phyloP scores from a whole-genome alignment of 2,329 filamentous ascomycete genomes.

The Hypoxylon sp. region DNA sequence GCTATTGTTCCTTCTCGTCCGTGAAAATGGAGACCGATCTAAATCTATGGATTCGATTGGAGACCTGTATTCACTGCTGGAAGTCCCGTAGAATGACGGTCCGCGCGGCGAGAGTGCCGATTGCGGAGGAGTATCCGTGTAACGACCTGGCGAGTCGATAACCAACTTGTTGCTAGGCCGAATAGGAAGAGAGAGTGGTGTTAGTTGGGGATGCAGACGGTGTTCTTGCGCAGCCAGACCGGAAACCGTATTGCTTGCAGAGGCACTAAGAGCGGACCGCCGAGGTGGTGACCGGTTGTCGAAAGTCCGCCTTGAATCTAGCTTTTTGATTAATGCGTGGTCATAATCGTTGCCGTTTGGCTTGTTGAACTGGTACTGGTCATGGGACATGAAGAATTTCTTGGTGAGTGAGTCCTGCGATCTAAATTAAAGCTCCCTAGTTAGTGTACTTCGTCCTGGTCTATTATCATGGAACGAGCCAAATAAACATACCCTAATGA shows the following conservation, averaged over 20 bases:
- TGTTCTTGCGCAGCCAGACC: slow-evolving; percentile 58
- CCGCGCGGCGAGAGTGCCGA: slow-evolving; percentile 65
- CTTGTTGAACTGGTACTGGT: slow-evolving; percentile 63
- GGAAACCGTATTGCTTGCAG: slow-evolving; percentile 58
- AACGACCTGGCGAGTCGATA: slow-evolving; percentile 62
- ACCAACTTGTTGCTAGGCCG: slow-evolving; percentile 59
- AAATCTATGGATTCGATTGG: slow-evolving; percentile 62
- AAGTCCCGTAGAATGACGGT: slow-evolving; percentile 59
- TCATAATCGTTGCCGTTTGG: slow-evolving; percentile 62
- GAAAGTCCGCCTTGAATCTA: slow-evolving; percentile 64
- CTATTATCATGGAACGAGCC: slow-evolving; percentile 1
- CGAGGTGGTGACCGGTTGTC: slow-evolving; percentile 62
- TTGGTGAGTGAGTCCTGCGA: slow-evolving; percentile 61
- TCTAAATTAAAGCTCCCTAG: slow-evolving; percentile 50
- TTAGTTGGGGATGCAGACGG: slow-evolving; percentile 53
- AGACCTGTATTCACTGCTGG: slow-evolving; percentile 60
- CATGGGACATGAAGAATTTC: slow-evolving; percentile 66
- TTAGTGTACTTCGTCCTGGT: slow-evolving; percentile 37
- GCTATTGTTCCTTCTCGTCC: slow-evolving; percentile 66
- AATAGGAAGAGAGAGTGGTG: slow-evolving; percentile 64
- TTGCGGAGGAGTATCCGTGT: slow-evolving; percentile 62
- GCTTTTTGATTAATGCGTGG: slow-evolving; percentile 68
- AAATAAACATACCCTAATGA: slow-evolving; percentile 49
- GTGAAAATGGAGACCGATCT: slow-evolving; percentile 64
- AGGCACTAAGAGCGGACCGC: slow-evolving; percentile 61